phyloP scores from a whole-genome alignment of 441 rosid species.

The Erodium moschatum region DNA sequence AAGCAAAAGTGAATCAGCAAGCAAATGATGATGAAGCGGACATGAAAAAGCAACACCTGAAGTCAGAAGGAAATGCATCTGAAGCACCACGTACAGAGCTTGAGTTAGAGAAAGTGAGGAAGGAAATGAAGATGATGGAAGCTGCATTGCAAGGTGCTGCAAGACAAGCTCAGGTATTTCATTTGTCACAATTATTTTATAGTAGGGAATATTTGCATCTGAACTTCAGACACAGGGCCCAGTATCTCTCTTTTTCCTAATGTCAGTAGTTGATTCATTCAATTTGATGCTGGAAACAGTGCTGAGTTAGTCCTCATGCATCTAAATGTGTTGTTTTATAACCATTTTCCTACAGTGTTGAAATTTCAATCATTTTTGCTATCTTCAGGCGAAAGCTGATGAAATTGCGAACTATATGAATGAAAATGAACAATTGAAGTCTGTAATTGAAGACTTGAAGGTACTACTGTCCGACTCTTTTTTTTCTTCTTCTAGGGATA shows the following conservation, averaged over 20 bases:
- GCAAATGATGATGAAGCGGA: slow-evolving; percentile 32
- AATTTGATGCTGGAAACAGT: not conserved
- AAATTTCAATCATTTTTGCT: slow-evolving; percentile 14
- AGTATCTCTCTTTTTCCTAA: not conserved
- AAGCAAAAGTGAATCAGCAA: slow-evolving; percentile 30
- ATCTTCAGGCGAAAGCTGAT: slow-evolving; percentile 90
- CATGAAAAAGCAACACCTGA: slow-evolving; percentile 31
- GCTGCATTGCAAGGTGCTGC: slow-evolving; percentile 97
- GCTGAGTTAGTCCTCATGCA: not conserved
- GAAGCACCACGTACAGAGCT: slow-evolving; percentile 34
- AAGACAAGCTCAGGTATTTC: slow-evolving; percentile 95
- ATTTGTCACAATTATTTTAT: slow-evolving; percentile 10
- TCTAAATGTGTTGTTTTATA: slow-evolving; percentile 5
- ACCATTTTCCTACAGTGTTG: slow-evolving; percentile 14
- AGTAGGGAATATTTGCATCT: not conserved
- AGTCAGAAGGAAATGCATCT: slow-evolving; percentile 39
- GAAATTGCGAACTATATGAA: slow-evolving; percentile 92
- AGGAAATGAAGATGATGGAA: slow-evolving; percentile 92
- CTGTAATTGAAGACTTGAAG: slow-evolving; percentile 71
- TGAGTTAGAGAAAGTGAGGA: slow-evolving; percentile 71
- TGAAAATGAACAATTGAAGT: slow-evolving; percentile 91
- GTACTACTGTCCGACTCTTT: slow-evolving; percentile 27
- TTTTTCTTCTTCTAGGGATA: not conserved
- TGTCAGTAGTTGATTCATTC: not conserved
- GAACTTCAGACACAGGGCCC: not conserved